Base-by-base conservation (phyloP, 1,139 yeast species). In the Kazachstania sp. region DNA sequence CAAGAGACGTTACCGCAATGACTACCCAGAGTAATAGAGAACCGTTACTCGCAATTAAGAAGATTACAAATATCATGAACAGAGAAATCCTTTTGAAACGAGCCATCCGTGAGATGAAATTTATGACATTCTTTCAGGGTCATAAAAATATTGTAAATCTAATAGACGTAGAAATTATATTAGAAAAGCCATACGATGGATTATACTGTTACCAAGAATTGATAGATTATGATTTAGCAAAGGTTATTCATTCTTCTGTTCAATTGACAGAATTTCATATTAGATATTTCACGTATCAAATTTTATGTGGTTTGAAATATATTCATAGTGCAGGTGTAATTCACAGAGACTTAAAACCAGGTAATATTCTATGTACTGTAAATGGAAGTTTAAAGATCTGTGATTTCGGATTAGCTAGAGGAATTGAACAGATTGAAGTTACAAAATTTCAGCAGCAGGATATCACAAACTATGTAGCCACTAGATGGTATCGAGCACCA, bases 401-500 rank as follows among this genome's bases (percentile, higher is more conserved):
- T 62, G 95, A 86, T 65, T 86, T 86, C 70, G 96, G 95, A 0
- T 70, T 88, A 44, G 95, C 97, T 0, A 71, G 97, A 58, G 90
- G 95, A 1, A 72, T 83, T 30, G 69, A 67, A 50, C 75, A 57
- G 57, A 64, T 70, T 12, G 26, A 37, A 11, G 37, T 66, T 54
- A 46, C 60, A 53, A 50, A 45, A 20, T 49, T 51, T n/a, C 49
- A 52, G 39, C 49, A 58, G 45, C 45, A 64, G 57, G 51, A 74
- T 69, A 85, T 86, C 43, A 88, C 97, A 3, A 81, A 81, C 55
- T 88, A 88, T 59, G 97, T 90, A 16, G 97, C 97, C 3, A 90
- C 97, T 0, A 70, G 97, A 51, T 90, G 96, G 96, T 90, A 90
- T 61, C 70, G 97, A 46, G 97, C 97, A 0, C 97, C 97, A 0